A percentile compares a stretch with the other conserved stretches of the same genome.
Conservation (phyloP, 2,329 filamentous ascomycete genomes). For the Ilyonectria destructans region DNA sequence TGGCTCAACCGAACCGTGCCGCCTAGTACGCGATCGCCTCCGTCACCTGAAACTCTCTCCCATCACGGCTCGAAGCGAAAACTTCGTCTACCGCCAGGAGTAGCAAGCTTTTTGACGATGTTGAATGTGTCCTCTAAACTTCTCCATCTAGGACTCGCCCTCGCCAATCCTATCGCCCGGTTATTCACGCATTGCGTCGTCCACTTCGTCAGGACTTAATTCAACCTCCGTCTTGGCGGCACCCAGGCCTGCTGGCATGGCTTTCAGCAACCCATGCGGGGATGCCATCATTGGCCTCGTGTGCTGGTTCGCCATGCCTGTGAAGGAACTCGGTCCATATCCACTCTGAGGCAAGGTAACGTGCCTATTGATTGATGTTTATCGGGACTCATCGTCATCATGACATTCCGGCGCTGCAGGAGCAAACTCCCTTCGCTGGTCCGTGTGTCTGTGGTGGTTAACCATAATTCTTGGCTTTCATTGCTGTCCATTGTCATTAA, state of each 20-base stretch:
- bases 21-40: conserved; percentile 5
- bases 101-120: not conserved
- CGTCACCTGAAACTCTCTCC: conserved; percentile 29
- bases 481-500: too few relatives aligned
- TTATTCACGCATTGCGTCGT: not conserved
- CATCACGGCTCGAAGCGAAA: conserved; percentile 22
- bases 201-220: too few relatives aligned
- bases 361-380: not conserved
- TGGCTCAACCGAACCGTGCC: not conserved
- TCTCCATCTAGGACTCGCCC: too few relatives aligned
- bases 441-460: not conserved
- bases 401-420: not conserved
- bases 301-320: not conserved
- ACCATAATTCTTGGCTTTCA: not conserved
- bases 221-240: not conserved
- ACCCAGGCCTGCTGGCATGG: not conserved
- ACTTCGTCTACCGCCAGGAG: conserved; percentile 1
- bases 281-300: not conserved
- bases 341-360: not conserved
- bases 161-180: not conserved
- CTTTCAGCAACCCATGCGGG: too few relatives aligned
- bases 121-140: not conserved
- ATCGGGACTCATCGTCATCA: not conserved
- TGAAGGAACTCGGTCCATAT: not conserved
- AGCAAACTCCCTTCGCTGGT: not conserved